Base-by-base conservation (phyloP, 306 rosid species). In the Cicer bijugum region DNA sequence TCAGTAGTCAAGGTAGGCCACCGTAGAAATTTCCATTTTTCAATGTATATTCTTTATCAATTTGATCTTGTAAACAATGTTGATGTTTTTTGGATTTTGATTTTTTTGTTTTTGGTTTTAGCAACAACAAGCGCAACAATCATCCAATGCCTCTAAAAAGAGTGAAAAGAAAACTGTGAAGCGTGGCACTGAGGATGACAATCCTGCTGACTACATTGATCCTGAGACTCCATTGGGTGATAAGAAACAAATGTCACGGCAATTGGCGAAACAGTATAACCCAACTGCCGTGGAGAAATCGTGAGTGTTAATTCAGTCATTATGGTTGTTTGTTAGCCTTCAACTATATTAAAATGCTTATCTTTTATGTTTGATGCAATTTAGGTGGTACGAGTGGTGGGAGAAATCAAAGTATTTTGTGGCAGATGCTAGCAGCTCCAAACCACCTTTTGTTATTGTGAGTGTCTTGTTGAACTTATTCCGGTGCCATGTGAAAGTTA, bases 381-480 rank as follows among this genome's bases (percentile, higher is more conserved):
- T 47, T 77, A 94, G 99, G 93, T 94, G 99, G 99, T 94, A 94
- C 59, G 84, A 75, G 15, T 91, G 96, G 97, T 94, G 97, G 99
- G 99, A 94, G 89, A 80, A 94, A 48, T 81, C 97, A 6, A 80
- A 80, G 7, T 85, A 40, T 66, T 94, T 91, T 76, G 93, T 83
- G 75, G 96, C 97, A 71, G 96, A 94, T 76, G 88, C 88, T 38
- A 88, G 74, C 70, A 88, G 99, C 96, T 64, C 90, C 65, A 94
- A 94, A 76, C 88, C 88, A 8, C 86, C 96, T 37, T 94, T 94
- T 82, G 89, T 86, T 56, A 91, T 91, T 80, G 99, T 94, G 79
- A 88, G 99, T 81, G 16, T 78, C 69, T 35, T 77, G 16, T 7
- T 67, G 75, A 52, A 47, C 46, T 74, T 69, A 23, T 78, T 72